Base-by-base conservation (phyloP, 441 rosid genomes). In the Metrosideros polymorpha region DNA sequence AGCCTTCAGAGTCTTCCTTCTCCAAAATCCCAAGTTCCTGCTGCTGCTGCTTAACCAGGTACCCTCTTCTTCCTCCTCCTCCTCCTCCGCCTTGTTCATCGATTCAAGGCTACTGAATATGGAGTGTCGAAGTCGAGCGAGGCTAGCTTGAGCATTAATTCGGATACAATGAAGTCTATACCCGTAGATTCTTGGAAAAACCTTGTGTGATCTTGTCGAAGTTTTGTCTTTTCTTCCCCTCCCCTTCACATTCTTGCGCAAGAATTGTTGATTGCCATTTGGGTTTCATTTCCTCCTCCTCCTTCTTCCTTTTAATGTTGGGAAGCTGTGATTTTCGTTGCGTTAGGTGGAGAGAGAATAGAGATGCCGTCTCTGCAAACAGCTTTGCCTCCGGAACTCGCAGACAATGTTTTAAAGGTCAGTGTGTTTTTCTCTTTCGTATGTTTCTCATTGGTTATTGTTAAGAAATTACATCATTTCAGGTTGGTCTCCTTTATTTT, bases 331-430 rank as follows among this genome's bases (percentile, higher is more conserved):
- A 32, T 63, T 63, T 63, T 32, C 76, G 43, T 71, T 22, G 45
- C 27, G 6, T 4, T 24, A 71, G 56, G 86, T 8, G 55, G 83
- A 30, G 27, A 52, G 82, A 32, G 45, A 79, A 55, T 39, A 47
- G 79, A 71, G 85, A 95, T 96, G 98, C 98, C 97, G 84, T 94
- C 99, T 84, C 87, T 96, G 53, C 98, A 96, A 89, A 91, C 92
- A 82, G 94, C 95, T n/a, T 88, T 98, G 91, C 98, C 99, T 63
- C 99, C 98, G 63, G 99, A 96, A 85, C 94, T 98, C 47, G 99
- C 99, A 88, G 92, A 98, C 93, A 95, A 91, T 86, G 98, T 88
- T 3, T 91, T 95, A 87, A 94, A 98, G 93, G 99, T 98, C 90
- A 88, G 96, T 91, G 66, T 22, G 13, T 6, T 12, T 17, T 30